These are phyloP conservation scores for Aspergillus sp. DNA, from an alignment of 2,329 filamentous ascomycete genomes.

Conservation along the genomic window DNA sequence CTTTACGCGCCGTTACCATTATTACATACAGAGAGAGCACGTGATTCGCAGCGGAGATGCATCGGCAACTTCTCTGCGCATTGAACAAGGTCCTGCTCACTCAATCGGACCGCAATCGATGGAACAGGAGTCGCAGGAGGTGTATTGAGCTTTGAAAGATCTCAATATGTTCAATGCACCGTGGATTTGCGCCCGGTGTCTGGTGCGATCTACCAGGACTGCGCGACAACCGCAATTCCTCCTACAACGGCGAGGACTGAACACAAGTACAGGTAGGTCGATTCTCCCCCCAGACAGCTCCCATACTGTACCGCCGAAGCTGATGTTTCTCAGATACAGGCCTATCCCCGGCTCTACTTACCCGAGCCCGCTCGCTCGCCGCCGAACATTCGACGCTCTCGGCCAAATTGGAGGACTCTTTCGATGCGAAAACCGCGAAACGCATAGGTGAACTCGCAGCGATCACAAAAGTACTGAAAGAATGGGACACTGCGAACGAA, in stretches of 20 bases:
- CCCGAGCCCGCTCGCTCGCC: conserved; percentile 55
- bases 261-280: conserved; percentile 26
- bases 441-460: conserved; percentile 55
- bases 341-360: conserved; percentile 56
- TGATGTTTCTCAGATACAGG: conserved; percentile 14
- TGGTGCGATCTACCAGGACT: conserved; percentile 39
- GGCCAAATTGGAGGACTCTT: conserved; percentile 52
- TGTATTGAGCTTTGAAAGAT: neutral
- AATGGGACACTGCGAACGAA: conserved; percentile 60
- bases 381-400: conserved; percentile 56
- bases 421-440: conserved; percentile 58
- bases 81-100: too few species aligned
- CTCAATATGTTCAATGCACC: conserved; percentile 38
- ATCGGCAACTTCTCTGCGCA: neutral
- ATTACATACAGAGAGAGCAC: neutral
- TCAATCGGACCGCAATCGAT: too few species aligned
- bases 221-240: conserved; percentile 23
- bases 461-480: conserved; percentile 52
- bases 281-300: conserved; percentile 22
- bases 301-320: neutral
- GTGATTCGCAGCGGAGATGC: conserved; percentile 3
- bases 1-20: conserved; percentile 29
- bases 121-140: neutral
- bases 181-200: conserved; percentile 50
- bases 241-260: conserved; percentile 24